Evolutionary conservation across 2,329 filamentous ascomycete genomes (phyloP), one percentile per base, ranked within the genome.

Genomic region (Aspergillus carbonarius): DNA sequence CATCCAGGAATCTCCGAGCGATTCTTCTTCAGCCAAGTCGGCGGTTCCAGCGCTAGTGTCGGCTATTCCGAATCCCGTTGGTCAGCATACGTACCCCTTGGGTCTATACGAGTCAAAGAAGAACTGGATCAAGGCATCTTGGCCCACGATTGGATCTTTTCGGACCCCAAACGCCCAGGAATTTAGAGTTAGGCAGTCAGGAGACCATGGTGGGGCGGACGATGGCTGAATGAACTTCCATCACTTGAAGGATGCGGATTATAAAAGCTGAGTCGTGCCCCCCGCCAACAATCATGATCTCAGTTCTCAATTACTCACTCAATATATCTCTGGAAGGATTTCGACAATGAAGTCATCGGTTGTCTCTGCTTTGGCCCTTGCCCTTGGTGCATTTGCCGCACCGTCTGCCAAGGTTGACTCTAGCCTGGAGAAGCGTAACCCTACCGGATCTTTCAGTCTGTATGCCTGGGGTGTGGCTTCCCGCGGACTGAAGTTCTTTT

Each of bases 401-500:
- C 37, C 51, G 13, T 30, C 51, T 9, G 51, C 51, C 13, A 18
- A 54, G 25, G 25, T 20, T 5, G 51, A 44, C 4, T 9, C 51
- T 10, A 20, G 6, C 9, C 51, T 54, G 3, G 25, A 54, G 51
- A 54, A 54, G 51, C 51, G 51, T 23, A 44, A 54, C 10, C 37
- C 37, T 12, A 54, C n/a, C 25, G 51, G 51, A 1, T 27, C 51
- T 12, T 54, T 54, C 37, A 54, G 51, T 32, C 37, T 54, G 37
- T 54, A 54, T 10, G 51, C 37, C 25, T 54, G 51, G 51, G 51
- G 51, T 27, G 51, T 54, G 13, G 40, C 39, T 12, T 17, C 37
- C 15, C 15, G 15, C 2, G 39, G 25, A 6, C n/a, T 54, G 12
- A 54, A 54, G 51, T 42, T 54, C 37, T 54, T 54, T n/a, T 54